These are phyloP conservation scores for Citrus sp. DNA, from an alignment of 345 rosid species.

Conservation along the genomic window DNA sequence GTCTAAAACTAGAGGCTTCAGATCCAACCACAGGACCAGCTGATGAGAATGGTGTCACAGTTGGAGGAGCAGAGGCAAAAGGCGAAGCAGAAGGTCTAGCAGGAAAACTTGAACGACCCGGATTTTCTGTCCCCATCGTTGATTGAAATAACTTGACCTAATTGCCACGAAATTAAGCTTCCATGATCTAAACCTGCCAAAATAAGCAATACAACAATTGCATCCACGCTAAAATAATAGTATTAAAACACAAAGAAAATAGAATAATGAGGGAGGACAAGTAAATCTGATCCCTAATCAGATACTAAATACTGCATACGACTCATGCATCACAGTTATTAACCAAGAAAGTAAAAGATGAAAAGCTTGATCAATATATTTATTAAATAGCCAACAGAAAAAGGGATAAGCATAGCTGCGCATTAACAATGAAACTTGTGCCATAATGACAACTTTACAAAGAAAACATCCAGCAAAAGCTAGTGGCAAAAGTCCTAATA, in stretches of 20 bases:
- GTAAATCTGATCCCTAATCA: background rate
- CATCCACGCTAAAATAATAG: background rate
- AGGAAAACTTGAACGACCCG: slow-evolving; percentile 58
- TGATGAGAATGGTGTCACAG: slow-evolving; percentile 52
- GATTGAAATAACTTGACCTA: slow-evolving; percentile 5
- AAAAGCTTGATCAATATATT: background rate
- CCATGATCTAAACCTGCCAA: slow-evolving; percentile 40
- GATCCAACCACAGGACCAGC: slow-evolving; percentile 50
- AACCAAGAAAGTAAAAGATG: background rate
- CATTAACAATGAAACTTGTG: background rate
- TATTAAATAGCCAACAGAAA: background rate
- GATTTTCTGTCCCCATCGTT: slow-evolving; percentile 68
- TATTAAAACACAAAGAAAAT: background rate
- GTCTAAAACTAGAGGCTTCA: slow-evolving; percentile 44
- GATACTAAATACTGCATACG: background rate
- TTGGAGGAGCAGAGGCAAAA: slow-evolving; percentile 60
- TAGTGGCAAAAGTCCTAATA: background rate
- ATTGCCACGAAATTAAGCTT: slow-evolving; percentile 20
- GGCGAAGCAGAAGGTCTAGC: slow-evolving; percentile 51
- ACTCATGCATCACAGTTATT: background rate
- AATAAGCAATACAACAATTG: slow-evolving; percentile 5
- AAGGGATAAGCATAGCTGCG: background rate
- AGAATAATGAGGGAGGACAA: background rate
- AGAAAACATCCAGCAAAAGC: background rate
- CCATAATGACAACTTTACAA: background rate